Evolutionary conservation across 495 filamentous ascomycete species (phyloP), one percentile per base, ranked within the genome.

Genomic region (Parathielavia hyrcaniae): DNA sequence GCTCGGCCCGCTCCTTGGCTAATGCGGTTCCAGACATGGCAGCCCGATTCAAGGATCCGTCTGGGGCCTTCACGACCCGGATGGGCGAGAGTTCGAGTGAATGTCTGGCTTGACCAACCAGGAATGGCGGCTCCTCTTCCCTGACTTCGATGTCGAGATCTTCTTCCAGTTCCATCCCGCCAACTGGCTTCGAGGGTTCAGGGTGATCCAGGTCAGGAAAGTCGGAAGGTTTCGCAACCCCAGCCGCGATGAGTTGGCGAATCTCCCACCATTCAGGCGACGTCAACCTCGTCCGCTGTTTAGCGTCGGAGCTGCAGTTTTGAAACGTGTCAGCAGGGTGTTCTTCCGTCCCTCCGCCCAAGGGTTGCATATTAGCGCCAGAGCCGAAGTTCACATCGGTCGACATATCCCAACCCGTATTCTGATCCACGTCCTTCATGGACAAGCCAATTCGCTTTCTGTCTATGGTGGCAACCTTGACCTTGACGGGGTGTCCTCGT

Each of bases 201-300:
- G n/a, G n/a, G n/a, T n/a, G n/a, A n/a, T 98, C 90, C 10, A 97
- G 81, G 58, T 97, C 91, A 0, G 95, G 95, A 65, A 96, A 96
- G 58, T 97, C 95, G 2, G 84, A 83, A 0, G 89, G 90, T 60
- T 91, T 93, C 19, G 87, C 87, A 38, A 89, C 91, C 16, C 93
- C 93, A 7, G 95, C 96, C n/a, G 93, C 89, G 63, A 98, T 97
- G 44, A 97, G 78, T 66, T 97, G 95, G 56, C 89, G 86, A 59
- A 98, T 97, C 69, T 98, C 93, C 91, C 91, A 98, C 61, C 93
- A 76, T 65, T 98, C 93, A 4, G 92, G 93, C 3, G 91, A 96
- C 0, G 92, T 97, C 84, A 97, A 82, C 49, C 95, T 81, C 72
- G 97, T 97, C 66, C 88, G 14, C 65, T 63, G 59, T 67, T 66